These are phyloP conservation scores for Hagleromyces aurorensis DNA, from an alignment of 805 yeast genomes.

Conservation along the genomic window DNA sequence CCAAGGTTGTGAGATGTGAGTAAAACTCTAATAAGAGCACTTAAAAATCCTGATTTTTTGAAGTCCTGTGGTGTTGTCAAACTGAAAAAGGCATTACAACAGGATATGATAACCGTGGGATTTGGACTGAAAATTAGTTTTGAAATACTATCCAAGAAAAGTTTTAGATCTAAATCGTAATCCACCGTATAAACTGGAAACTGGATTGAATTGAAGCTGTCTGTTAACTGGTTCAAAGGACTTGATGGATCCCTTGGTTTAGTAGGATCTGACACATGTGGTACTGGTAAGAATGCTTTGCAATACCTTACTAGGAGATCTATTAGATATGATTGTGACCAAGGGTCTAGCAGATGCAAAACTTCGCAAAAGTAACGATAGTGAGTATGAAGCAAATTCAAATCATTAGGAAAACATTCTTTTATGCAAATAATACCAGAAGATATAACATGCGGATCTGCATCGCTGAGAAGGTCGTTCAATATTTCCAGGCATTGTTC, in stretches of 20 bases:
- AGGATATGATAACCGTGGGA: constrained; percentile 53
- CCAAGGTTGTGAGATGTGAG: constrained; percentile 30
- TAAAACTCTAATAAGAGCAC: constrained; percentile 40
- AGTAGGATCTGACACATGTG: too few relatives aligned
- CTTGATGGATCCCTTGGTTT: too few relatives aligned
- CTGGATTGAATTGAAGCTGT: constrained; percentile 34
- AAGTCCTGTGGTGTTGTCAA: constrained; percentile 52
- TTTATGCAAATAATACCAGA: constrained; percentile 53
- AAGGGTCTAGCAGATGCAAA: constrained; percentile 53
- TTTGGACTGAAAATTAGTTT: constrained; percentile 44
- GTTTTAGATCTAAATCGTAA: constrained; percentile 48
- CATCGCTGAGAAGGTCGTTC: constrained; percentile 52
- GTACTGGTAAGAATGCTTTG: constrained; percentile 50
- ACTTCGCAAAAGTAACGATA: constrained; percentile 49
- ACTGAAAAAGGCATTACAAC: constrained; percentile 47
- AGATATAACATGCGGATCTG: constrained; percentile 58
- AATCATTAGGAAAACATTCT: constrained; percentile 45
- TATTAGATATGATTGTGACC: constrained; percentile 54
- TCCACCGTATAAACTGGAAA: constrained; percentile 36
- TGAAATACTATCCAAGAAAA: constrained; percentile 43
- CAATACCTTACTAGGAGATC: constrained; percentile 63
- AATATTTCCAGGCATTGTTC: constrained; percentile 46
- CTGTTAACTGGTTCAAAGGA: too few relatives aligned
- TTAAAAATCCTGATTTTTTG: constrained; percentile 41
- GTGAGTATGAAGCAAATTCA: constrained; percentile 65